These are phyloP conservation scores for Leishmania turanica DNA, from an alignment of 208 protist species.

Conservation along the genomic window DNA sequence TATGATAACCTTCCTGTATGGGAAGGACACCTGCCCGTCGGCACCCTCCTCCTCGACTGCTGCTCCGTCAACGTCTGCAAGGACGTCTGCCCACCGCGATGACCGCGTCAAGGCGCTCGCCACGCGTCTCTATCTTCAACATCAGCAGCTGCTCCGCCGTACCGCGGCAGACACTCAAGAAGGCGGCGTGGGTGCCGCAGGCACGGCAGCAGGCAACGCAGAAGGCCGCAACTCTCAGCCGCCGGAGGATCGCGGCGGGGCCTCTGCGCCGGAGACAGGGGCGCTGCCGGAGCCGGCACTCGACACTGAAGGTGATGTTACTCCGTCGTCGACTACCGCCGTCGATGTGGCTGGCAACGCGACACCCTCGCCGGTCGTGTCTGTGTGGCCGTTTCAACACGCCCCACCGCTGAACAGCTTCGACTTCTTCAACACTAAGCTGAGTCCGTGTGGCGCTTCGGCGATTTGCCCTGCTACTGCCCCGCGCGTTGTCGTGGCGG, in stretches of 20 bases:
- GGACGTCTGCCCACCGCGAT: constrained; percentile 3
- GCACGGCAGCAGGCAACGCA: background rate
- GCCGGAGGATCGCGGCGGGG: background rate
- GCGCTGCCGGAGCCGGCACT: background rate
- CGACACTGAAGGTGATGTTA: background rate
- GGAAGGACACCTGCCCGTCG: background rate
- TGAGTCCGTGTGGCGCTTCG: constrained; percentile 34
- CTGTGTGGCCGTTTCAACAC: constrained; percentile 63
- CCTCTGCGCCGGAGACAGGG: background rate
- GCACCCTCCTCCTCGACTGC: background rate
- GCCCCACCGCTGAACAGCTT: constrained; percentile 52
- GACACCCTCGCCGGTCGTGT: background rate
- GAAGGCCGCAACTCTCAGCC: background rate
- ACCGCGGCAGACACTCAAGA: background rate
- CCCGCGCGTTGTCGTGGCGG: constrained; percentile 30
- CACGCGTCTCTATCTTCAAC: constrained; percentile 25
- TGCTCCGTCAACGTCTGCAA: background rate
- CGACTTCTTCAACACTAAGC: constrained; percentile 48
- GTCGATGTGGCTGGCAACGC: background rate
- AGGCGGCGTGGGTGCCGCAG: background rate
- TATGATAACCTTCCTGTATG: constrained; percentile 10
- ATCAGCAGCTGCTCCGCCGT: constrained; percentile 20
- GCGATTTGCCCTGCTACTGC: constrained; percentile 15
- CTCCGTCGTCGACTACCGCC: background rate
- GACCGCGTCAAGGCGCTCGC: constrained; percentile 25